A percentile compares a stretch with the other conserved stretches of the same genome.
Evolutionary conservation across 2,329 filamentous ascomycete species (phyloP).

Genomic region (Claviceps arundinis): DNA sequence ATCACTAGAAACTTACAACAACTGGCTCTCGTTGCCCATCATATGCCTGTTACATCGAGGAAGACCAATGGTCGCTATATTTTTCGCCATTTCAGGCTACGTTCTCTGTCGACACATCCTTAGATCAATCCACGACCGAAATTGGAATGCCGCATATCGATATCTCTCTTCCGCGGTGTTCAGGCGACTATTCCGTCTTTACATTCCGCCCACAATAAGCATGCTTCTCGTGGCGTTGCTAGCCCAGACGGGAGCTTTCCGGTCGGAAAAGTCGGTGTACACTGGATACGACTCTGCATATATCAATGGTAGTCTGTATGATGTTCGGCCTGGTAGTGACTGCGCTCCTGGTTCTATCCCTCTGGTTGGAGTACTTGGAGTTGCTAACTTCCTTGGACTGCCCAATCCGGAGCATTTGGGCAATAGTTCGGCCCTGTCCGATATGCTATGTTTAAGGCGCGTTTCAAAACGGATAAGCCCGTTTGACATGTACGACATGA

Average conservation of each 20-base stretch:
- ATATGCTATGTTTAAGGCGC: background rate
- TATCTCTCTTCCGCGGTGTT: conserved; percentile 24
- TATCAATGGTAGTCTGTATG: conserved; percentile 17
- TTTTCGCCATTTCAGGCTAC: conserved; percentile 31
- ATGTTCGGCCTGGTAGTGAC: background rate
- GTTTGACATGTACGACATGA: background rate
- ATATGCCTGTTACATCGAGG: conserved; percentile 26
- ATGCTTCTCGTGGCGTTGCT: conserved; percentile 26
- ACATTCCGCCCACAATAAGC: conserved; percentile 26
- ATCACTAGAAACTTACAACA: conserved; percentile 20
- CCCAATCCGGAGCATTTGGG: background rate
- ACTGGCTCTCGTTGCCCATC: conserved; percentile 23
- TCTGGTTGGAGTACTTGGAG: background rate
- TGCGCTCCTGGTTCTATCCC: background rate
- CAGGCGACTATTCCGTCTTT: conserved; percentile 25
- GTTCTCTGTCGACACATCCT: conserved; percentile 26
- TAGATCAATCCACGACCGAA: conserved; percentile 22
- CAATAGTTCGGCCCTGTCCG: background rate
- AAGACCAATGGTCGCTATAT: conserved; percentile 28
- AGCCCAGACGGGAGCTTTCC: conserved; percentile 24
- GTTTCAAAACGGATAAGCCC: background rate
- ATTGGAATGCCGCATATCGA: conserved; percentile 22
- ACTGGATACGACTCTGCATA: conserved; percentile 24
- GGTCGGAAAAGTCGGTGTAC: conserved; percentile 21
- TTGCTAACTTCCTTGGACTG: background rate